A percentile compares a stretch with the other conserved stretches of the same genome.
Evolutionary conservation across 2,329 filamentous ascomycete species (phyloP).

Genomic region (Colletotrichum australisinense): DNA sequence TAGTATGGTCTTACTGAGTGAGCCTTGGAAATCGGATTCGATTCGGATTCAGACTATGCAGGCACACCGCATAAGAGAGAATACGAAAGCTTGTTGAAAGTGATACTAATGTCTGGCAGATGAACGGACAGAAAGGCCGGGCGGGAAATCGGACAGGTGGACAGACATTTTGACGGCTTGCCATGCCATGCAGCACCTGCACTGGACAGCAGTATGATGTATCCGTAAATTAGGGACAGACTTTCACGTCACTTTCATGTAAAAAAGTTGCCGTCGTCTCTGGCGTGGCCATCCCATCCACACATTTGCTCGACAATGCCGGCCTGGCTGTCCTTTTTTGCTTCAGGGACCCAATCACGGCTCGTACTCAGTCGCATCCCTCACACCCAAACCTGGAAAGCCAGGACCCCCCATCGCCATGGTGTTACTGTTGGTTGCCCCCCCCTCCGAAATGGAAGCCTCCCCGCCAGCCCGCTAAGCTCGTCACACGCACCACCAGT

Average conservation of each 20-base stretch:
- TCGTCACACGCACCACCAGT: slow-evolving; percentile 21
- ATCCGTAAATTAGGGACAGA: neutral
- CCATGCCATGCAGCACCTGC: neutral
- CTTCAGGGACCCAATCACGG: slow-evolving; percentile 15
- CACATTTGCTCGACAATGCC: slow-evolving; percentile 7
- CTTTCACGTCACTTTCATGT: neutral
- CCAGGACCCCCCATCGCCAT: neutral
- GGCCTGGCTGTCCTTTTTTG: neutral
- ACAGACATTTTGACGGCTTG: neutral
- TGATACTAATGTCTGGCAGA: neutral
- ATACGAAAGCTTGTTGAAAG: neutral
- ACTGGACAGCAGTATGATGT: no score
- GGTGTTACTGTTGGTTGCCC: neutral
- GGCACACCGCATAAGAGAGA: neutral
- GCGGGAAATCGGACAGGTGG: neutral
- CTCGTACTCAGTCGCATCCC: neutral
- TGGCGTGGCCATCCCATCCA: slow-evolving; percentile 4
- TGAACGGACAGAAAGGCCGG: neutral
- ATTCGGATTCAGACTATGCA: no score
- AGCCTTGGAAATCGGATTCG: neutral
- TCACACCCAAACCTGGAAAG: neutral
- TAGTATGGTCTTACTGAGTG: neutral
- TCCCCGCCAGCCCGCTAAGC: slow-evolving; percentile 11
- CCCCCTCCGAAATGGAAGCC: neutral
- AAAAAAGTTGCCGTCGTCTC: neutral